These are phyloP conservation scores for Trichoderma asperellum DNA, from an alignment of 2,329 filamentous ascomycete species.

Conservation along the genomic window DNA sequence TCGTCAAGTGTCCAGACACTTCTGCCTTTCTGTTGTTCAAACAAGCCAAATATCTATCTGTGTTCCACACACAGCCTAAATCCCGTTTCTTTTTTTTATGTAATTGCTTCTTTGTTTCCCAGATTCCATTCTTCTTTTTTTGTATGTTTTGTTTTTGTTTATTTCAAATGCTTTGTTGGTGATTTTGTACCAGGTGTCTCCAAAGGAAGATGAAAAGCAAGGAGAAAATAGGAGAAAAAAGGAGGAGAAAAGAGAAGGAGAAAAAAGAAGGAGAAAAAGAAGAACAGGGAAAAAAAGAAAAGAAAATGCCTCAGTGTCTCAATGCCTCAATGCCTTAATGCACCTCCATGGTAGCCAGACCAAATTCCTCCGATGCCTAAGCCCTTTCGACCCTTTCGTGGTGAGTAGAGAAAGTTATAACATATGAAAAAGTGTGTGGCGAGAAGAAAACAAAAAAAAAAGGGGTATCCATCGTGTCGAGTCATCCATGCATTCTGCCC, in stretches of 20 bases:
- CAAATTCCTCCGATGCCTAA: conserved; percentile 25
- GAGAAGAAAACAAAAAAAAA: conserved; percentile 39
- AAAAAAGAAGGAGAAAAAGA: neutral
- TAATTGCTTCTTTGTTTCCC: conserved; percentile 28
- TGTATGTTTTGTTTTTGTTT: conserved; percentile 3
- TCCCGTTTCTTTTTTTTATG: conserved; percentile 16
- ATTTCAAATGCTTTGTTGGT: conserved; percentile 28
- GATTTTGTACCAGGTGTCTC: conserved; percentile 26
- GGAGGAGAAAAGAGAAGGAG: neutral
- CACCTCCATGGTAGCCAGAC: conserved; percentile 34
- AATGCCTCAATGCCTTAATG: conserved; percentile 25
- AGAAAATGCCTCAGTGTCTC: conserved; percentile 20
- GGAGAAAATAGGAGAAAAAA: neutral
- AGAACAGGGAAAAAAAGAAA: neutral
- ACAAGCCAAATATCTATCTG: conserved; percentile 27
- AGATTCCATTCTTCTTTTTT: conserved; percentile 28
- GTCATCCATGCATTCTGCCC: conserved; percentile 52
- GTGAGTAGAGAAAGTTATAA: conserved; percentile 30
- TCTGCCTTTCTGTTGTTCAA: conserved; percentile 33
- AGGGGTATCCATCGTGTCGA: conserved; percentile 52
- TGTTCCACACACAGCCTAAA: conserved; percentile 25
- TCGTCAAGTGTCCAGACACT: conserved; percentile 34
- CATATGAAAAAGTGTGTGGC: conserved; percentile 33
- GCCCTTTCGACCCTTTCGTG: conserved; percentile 18
- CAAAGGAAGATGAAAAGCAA: conserved; percentile 1